Evolutionary conservation across 495 filamentous ascomycete genomes (phyloP), one percentile per base, ranked within the genome.

Genomic region (Coniosporium apollinis): DNA sequence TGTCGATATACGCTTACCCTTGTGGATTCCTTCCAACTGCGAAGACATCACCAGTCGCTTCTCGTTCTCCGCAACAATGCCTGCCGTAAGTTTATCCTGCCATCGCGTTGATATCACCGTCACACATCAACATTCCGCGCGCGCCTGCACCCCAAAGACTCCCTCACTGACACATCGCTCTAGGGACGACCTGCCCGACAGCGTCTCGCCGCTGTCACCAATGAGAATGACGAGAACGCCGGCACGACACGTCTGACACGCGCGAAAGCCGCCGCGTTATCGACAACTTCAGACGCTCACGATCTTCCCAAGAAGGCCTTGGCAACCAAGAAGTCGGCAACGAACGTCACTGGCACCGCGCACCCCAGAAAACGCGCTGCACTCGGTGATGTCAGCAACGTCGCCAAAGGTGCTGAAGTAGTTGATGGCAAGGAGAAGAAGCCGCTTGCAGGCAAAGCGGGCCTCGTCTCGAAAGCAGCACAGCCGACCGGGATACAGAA

Each of bases 371-470:
- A 60, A 43, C 45, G 56, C 22, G 44, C 49, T 28, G 54, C 55
- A 20, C 69, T 97, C 14, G 84, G 82, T 18, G 87, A 97, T 65
- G 76, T 93, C 41, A 96, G 85, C 69, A 97, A 97, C 63, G 80
- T 93, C 34, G 70, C 70, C 38, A 94, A 94, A 59, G 62, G 57
- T 22, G 36, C 25, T 7, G 32, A 19, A 3, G 24, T 29, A 10
- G 56, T 55, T 36, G 51, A 53, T 22, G 40, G 39, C 9, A 47
- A 41, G 19, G 81, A 83, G 17, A 87, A 92, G 70, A 94, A 91
- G 62, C 55, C 65, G 22, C 47, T 56, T 21, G 57, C 58, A 17
- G 62, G 49, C 34, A 63, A 62, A 45, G 42, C 36, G 26, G 76
- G 72, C 30, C 57, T 82, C 15, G 69, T 85, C 19, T 79, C 83